Conservation (phyloP, 495 filamentous ascomycete species). For the Neurospora sp. region DNA sequence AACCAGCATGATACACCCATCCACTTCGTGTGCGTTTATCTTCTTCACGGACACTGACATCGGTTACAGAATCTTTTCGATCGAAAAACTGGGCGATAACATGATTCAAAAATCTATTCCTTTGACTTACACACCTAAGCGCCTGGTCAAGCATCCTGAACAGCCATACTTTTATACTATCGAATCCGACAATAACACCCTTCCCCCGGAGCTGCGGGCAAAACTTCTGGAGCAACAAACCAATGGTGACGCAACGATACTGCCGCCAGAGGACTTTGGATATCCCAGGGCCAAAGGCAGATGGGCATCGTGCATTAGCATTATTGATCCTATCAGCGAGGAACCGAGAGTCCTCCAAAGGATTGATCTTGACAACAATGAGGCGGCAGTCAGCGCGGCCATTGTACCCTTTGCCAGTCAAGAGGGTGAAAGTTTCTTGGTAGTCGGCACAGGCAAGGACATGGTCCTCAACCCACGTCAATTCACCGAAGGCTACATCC, state of each 20-base stretch:
- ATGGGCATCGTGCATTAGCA: constrained; percentile 91
- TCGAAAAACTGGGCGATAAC: constrained; percentile 78
- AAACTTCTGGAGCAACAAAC: constrained; percentile 58
- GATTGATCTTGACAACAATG: constrained; percentile 79
- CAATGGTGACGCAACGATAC: constrained; percentile 57
- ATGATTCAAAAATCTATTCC: constrained; percentile 81
- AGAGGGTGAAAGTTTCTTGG: constrained; percentile 79
- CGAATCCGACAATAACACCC: constrained; percentile 82
- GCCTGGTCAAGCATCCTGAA: constrained; percentile 79
- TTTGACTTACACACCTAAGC: constrained; percentile 82
- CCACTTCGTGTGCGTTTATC: not conserved
- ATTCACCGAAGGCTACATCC: constrained; percentile 71
- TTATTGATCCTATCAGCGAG: constrained; percentile 72
- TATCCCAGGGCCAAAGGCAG: constrained; percentile 72
- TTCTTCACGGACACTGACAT: constrained; percentile 12
- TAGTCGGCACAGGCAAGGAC: constrained; percentile 90
- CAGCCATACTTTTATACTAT: constrained; percentile 86
- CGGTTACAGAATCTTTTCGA: constrained; percentile 67
- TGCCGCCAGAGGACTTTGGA: constrained; percentile 81
- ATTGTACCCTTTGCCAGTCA: constrained; percentile 77
- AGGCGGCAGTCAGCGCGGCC: constrained; percentile 80
- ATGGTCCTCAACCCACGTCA: constrained; percentile 67
- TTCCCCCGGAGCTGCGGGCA: constrained; percentile 62
- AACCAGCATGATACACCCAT: constrained; percentile 15
- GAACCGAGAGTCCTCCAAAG: constrained; percentile 58